Percentiles rank a stretch among this genome's conserved stretches.
Conservation (phyloP, 2,329 filamentous ascomycete species). For the Phoma sp. region DNA sequence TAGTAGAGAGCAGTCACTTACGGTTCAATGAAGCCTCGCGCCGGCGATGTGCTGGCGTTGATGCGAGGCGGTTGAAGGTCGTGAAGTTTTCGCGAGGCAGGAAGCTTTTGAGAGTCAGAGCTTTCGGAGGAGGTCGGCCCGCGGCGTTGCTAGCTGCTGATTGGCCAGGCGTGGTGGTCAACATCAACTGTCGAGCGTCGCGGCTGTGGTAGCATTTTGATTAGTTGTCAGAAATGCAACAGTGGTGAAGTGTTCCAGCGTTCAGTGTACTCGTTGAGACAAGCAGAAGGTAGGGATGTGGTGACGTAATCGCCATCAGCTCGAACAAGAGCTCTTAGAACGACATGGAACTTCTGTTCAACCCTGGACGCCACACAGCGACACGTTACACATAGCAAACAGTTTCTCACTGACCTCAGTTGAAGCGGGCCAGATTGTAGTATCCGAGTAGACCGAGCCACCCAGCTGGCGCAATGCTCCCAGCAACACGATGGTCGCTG, state of each 20-base stretch:
- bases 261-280: too few relatives aligned
- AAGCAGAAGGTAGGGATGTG: neutral
- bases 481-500: conserved; percentile 36
- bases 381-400: too few relatives aligned
- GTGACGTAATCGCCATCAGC: conserved; percentile 11
- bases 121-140: conserved; percentile 13
- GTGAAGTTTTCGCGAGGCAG: conserved; percentile 13
- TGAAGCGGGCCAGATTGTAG: too few relatives aligned
- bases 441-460: too few relatives aligned
- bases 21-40: conserved; percentile 4
- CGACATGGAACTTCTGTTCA: conserved; percentile 2
- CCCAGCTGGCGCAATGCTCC: conserved; percentile 31
- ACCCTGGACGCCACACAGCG: neutral
- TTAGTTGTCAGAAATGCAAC: too few relatives aligned
- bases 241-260: too few relatives aligned
- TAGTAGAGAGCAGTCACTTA: conserved; percentile 7
- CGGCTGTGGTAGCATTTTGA: neutral
- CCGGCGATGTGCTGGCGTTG: conserved; percentile 10
- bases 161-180: neutral
- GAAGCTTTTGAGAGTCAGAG: conserved; percentile 11
- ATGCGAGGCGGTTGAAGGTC: conserved; percentile 5
- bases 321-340: conserved; percentile 4
- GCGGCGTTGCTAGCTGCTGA: conserved; percentile 9
- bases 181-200: neutral
- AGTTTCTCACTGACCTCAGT: too few relatives aligned